Evolutionary conservation across 2,329 filamentous ascomycete species (phyloP), one percentile per base, ranked within the genome.

Genomic region (Achaetomium macrosporum): DNA sequence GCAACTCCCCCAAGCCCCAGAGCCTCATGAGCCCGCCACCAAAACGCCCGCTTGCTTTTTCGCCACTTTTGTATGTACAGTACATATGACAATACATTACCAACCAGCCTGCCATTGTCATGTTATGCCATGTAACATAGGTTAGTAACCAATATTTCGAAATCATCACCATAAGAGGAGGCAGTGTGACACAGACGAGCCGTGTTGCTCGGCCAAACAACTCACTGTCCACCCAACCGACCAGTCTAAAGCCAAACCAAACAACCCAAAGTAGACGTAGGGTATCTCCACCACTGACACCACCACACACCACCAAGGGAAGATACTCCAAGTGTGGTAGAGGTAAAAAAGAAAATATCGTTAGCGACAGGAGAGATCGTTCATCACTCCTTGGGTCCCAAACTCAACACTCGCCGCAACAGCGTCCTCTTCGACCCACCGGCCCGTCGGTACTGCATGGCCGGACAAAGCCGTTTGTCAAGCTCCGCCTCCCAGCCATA

Each of bases 391-490:
- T 35, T 41, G 29, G 53, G 50, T n/a, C 54, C 54, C 15, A 55
- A 39, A 16, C 54, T 59, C 40, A 57, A 49, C 12, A 59, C 54
- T 19, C 55, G 33, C 49, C 73, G 70, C 15, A 76, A 61, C 7
- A 75, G 64, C 39, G 66, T 68, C 36, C 63, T 66, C 50, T 66
- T 68, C 12, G 58, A 59, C 19, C 62, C 57, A 15, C 63, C 58
- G n/a, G 61, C 54, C 35, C 65, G 61, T 3, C 60, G 63, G 44
- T 65, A 65, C 20, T 66, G 59, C 41, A 61, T 62, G 29, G 62
- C 48, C 17, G 61, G 62, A 40, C 57, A 54, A 31, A 53, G 37
- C 44, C 58, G 61, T 50, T 45, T 57, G 20, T 58, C 52, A 8
- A 64, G 42, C 54, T 61, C 61, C 7, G 63, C 61, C 46, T 66